phyloP scores from a whole-genome alignment of 306 rosid genomes.

The Pueraria montana region DNA sequence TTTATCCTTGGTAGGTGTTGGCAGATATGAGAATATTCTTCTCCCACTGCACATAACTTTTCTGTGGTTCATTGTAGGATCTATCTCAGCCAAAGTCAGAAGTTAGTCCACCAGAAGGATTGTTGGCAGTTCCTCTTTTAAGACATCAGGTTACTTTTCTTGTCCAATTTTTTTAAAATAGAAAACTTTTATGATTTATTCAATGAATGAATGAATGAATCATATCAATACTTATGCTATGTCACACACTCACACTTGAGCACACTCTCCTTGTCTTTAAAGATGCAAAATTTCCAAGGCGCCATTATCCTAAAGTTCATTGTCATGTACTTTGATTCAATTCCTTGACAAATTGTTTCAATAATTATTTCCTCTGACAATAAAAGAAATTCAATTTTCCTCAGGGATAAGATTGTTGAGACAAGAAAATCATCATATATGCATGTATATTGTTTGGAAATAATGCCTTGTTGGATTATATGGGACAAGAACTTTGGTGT shows the following conservation, averaged over 20 bases:
- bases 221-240: constrained; percentile 9
- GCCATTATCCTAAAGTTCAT: constrained; percentile 4
- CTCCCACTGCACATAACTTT: constrained; percentile 22
- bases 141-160: constrained; percentile 71
- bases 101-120: constrained; percentile 71
- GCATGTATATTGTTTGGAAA: constrained; percentile 11
- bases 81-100: constrained; percentile 78
- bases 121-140: constrained; percentile 72
- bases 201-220: constrained; percentile 12
- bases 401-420: constrained; percentile 1
- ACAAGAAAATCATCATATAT: not conserved
- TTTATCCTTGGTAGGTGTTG: constrained; percentile 29
- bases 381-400: not conserved
- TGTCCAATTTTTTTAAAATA: constrained; percentile 23
- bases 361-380: constrained; percentile 7
- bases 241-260: not conserved
- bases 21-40: constrained; percentile 12
- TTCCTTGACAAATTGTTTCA: not conserved
- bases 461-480: constrained; percentile 19
- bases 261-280: constrained; percentile 15
- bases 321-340: constrained; percentile 6
- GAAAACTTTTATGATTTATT: constrained; percentile 16
- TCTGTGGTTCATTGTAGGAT: constrained; percentile 65
- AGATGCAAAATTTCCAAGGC: constrained; percentile 6
- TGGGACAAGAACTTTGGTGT: not conserved